Percentiles rank a stretch among this genome's conserved stretches.
Conservation (phyloP, 2,329 filamentous ascomycete species). For the Geosmithia putterillii region DNA sequence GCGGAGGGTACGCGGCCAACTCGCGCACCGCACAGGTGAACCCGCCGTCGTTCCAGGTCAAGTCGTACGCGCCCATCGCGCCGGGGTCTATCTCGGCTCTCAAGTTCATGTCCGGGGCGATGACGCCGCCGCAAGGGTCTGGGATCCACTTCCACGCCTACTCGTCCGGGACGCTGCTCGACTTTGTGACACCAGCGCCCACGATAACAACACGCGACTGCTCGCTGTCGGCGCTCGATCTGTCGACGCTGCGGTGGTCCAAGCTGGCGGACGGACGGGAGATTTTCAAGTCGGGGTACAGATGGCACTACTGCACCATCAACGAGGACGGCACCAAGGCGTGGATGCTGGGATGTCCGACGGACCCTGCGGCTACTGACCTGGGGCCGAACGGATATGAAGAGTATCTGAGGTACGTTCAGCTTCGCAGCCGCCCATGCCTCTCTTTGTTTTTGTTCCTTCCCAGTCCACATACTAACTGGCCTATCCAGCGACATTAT, state of each 20-base stretch:
- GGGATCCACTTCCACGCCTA: constrained; percentile 95
- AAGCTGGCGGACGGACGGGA: constrained; percentile 89
- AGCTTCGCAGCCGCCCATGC: background rate
- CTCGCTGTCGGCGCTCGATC: constrained; percentile 77
- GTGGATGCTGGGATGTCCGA: constrained; percentile 88
- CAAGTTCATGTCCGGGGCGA: constrained; percentile 71
- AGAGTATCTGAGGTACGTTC: constrained; percentile 64
- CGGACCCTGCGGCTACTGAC: constrained; percentile 54
- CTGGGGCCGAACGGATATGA: constrained; percentile 62
- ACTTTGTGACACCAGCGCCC: constrained; percentile 86
- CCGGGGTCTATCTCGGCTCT: constrained; percentile 83
- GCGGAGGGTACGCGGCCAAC: constrained; percentile 57
- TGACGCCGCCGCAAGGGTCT: constrained; percentile 77
- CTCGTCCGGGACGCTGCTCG: constrained; percentile 81
- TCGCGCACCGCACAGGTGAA: constrained; percentile 56
- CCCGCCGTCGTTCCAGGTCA: constrained; percentile 52
- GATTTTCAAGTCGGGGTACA: constrained; percentile 81
- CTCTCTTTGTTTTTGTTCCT: too few species aligned
- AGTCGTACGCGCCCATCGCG: constrained; percentile 68
- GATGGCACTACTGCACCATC: constrained; percentile 97
- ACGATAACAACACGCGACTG: constrained; percentile 81
- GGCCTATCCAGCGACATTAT: constrained; percentile 58
- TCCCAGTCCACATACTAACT: background rate
- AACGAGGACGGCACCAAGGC: constrained; percentile 92
- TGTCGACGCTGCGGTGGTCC: constrained; percentile 83